Conservation (phyloP, 2,329 filamentous ascomycete genomes). For the Pyricularia sp. region DNA sequence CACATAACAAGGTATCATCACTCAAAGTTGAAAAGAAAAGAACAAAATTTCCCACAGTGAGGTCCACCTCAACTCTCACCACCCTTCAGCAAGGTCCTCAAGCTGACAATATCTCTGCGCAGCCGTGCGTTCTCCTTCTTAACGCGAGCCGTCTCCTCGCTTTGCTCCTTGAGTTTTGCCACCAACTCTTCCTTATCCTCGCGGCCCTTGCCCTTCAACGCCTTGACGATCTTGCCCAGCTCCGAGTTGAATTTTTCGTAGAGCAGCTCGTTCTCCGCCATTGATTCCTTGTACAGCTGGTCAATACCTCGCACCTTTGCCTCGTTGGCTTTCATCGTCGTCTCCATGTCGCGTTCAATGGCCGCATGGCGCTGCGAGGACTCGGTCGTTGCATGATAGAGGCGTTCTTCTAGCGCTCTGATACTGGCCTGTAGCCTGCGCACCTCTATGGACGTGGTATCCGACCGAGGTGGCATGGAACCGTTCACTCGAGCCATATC, state of each 20-base stretch:
- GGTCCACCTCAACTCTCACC: slow-evolving; percentile 8
- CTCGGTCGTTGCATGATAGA: slow-evolving; percentile 47
- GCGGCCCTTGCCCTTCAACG: slow-evolving; percentile 56
- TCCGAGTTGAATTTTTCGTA: slow-evolving; percentile 92
- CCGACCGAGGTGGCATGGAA: neutral
- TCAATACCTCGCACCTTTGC: slow-evolving; percentile 71
- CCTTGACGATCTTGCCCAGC: slow-evolving; percentile 67
- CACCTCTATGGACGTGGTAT: slow-evolving; percentile 24
- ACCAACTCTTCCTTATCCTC: slow-evolving; percentile 72
- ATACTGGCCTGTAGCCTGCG: slow-evolving; percentile 44
- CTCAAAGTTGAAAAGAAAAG: neutral
- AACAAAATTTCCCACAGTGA: neutral
- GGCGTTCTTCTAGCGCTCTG: slow-evolving; percentile 50
- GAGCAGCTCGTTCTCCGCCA: slow-evolving; percentile 81
- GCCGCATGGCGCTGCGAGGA: slow-evolving; percentile 46
- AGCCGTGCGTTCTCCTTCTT: slow-evolving; percentile 79
- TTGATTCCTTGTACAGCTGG: slow-evolving; percentile 76
- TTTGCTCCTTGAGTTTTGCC: slow-evolving; percentile 53
- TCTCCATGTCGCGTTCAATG: slow-evolving; percentile 59
- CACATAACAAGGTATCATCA: neutral
- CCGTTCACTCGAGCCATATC: slow-evolving; percentile 53
- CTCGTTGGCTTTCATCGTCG: slow-evolving; percentile 59
- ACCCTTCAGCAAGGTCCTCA: slow-evolving; percentile 42
- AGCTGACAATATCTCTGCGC: slow-evolving; percentile 67
- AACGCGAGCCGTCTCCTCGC: slow-evolving; percentile 63